Conservation (phyloP, 495 filamentous ascomycete species). For the Aspergillus leporis region DNA sequence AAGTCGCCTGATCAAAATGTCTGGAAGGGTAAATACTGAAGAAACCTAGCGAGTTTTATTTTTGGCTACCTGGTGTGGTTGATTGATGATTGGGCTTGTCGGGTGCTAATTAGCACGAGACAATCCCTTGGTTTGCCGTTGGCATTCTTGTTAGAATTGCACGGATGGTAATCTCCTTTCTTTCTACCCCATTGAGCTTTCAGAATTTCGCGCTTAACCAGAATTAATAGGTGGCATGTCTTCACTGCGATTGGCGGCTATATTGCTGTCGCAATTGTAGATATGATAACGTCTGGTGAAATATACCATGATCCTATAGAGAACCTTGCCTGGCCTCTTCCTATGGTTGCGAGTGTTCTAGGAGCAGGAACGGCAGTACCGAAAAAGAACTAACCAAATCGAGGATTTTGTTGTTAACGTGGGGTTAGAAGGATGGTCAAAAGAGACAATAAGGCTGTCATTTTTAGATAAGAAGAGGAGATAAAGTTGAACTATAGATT, state of each 20-base stretch:
- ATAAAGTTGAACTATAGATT: too few species aligned
- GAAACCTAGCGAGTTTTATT: slow-evolving; percentile 24
- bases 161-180: slow-evolving; percentile 50
- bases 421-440: too few species aligned
- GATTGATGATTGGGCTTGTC: slow-evolving; percentile 29
- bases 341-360: neutral
- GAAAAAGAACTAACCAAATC: neutral
- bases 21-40: neutral
- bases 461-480: too few species aligned
- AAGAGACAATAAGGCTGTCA: too few species aligned
- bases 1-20: slow-evolving; percentile 15
- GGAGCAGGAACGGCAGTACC: neutral
- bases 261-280: slow-evolving; percentile 24
- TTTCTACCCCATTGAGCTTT: neutral
- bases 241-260: slow-evolving; percentile 52
- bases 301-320: neutral
- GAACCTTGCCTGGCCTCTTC: slow-evolving; percentile 13
- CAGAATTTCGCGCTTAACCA: neutral
- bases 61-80: slow-evolving; percentile 27
- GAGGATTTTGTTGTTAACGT: too few species aligned
- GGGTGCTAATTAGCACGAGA: slow-evolving; percentile 15
- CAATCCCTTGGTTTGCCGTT: slow-evolving; percentile 37
- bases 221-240: slow-evolving; percentile 52
- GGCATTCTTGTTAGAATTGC: slow-evolving; percentile 55
- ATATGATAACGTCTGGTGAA: slow-evolving; percentile 12